phyloP scores from a whole-genome alignment of 1,284 basidiomycete genomes.

The Ustilago tritici region DNA sequence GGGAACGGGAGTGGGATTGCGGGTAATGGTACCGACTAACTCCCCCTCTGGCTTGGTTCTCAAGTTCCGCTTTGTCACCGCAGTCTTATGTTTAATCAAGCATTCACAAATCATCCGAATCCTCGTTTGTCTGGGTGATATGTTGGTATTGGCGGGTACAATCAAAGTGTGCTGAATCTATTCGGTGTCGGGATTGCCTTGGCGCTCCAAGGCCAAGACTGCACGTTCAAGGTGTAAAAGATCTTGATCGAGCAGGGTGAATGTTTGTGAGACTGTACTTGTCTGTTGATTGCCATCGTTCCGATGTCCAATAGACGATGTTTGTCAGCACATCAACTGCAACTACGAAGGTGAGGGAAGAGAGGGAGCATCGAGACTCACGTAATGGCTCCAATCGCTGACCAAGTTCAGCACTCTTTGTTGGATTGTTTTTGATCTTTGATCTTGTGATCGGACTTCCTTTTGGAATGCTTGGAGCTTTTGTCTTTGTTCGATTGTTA shows the following conservation, averaged over 20 bases:
- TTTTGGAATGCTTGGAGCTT: not conserved
- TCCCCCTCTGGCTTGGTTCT: not conserved
- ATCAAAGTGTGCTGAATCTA: too few species aligned
- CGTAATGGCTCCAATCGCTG: slow-evolving; percentile 14
- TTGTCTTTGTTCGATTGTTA: not conserved
- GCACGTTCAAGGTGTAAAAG: slow-evolving; percentile 1
- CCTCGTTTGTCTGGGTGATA: not conserved
- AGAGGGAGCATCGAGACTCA: slow-evolving; percentile 1
- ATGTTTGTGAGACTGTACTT: slow-evolving; percentile 8
- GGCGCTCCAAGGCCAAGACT: not conserved
- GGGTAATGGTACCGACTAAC: not conserved
- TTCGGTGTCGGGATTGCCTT: too few species aligned
- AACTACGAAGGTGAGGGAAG: not conserved
- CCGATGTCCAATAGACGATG: too few species aligned
- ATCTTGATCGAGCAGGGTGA: slow-evolving; percentile 17
- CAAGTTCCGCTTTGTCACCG: too few species aligned
- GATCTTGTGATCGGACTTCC: not conserved
- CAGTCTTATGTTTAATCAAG: too few species aligned
- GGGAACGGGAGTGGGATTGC: not conserved
- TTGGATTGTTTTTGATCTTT: not conserved
- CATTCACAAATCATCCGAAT: not conserved
- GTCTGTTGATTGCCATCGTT: slow-evolving; percentile 14
- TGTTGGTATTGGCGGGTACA: not conserved
- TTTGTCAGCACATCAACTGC: not conserved
- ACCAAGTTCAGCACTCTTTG: not conserved